Conservation (phyloP, 73 alveolate genomes). For the Blepharisma stoltei region DNA sequence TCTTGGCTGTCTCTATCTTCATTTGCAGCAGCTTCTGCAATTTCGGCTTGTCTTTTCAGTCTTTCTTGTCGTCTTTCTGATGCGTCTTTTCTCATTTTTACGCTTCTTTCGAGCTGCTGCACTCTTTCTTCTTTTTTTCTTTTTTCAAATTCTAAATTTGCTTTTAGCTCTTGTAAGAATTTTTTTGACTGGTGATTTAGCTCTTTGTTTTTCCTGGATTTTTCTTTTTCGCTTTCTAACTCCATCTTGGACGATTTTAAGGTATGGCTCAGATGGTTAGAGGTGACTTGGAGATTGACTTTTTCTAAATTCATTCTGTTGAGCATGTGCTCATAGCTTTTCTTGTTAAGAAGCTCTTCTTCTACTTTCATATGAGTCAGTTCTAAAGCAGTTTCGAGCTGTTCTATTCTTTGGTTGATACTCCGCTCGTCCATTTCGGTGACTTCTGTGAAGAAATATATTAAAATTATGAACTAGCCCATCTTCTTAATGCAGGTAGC, state of each 20-base stretch:
- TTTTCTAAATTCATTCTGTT: constrained; percentile 54
- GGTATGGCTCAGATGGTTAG: constrained; percentile 54
- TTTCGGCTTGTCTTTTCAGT: constrained; percentile 39
- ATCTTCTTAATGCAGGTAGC: no score
- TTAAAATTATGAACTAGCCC: no score
- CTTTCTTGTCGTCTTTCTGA: constrained; percentile 49
- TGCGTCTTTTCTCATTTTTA: constrained; percentile 33
- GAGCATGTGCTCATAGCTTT: constrained; percentile 47
- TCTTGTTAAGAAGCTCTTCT: constrained; percentile 43
- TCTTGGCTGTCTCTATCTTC: constrained; percentile 57
- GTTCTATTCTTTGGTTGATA: constrained; percentile 22
- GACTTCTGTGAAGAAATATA: no score
- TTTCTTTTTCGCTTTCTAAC: constrained; percentile 52
- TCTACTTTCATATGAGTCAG: constrained; percentile 40
- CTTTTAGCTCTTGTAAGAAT: constrained; percentile 63
- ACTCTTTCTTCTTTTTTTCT: constrained; percentile 40
- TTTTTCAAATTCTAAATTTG: constrained; percentile 39
- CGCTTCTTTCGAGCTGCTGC: constrained; percentile 35
- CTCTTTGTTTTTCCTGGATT: constrained; percentile 59
- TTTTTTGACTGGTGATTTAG: constrained; percentile 53
- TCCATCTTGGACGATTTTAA: constrained; percentile 43
- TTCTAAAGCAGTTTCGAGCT: constrained; percentile 44
- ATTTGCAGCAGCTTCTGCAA: constrained; percentile 54
- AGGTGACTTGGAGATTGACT: constrained; percentile 41
- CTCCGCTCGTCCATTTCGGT: neutral